These are phyloP conservation scores for Sisymbrium irio DNA, from an alignment of 345 rosid species.

Conservation along the genomic window DNA sequence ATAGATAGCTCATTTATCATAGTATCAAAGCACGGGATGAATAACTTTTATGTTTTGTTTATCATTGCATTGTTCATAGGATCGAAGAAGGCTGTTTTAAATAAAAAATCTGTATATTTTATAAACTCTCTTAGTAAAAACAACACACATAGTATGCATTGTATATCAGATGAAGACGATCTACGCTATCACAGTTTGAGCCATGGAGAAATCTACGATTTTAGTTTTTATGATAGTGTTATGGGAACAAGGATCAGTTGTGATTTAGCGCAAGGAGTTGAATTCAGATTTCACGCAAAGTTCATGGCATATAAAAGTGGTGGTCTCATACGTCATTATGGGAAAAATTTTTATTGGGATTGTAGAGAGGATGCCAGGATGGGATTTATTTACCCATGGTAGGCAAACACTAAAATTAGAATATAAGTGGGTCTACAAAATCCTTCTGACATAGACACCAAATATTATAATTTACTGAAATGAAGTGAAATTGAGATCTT, in stretches of 20 bases:
- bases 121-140: not conserved
- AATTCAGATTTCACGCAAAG: not conserved
- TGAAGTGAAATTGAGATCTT: too few species aligned
- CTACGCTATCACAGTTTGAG: not conserved
- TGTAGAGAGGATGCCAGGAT: conserved; percentile 7
- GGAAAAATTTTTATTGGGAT: conserved; percentile 7
- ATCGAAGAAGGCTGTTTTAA: too few species aligned
- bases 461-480: too few species aligned
- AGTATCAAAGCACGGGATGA: not conserved
- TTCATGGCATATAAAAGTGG: not conserved
- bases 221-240: conserved; percentile 1
- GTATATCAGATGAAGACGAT: not conserved
- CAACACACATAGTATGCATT: not conserved
- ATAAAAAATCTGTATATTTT: not conserved
- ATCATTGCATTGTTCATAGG: not conserved
- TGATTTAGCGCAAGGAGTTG: not conserved
- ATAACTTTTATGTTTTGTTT: not conserved
- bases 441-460: not conserved
- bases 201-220: not conserved
- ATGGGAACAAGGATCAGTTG: not conserved
- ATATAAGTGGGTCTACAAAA: too few species aligned
- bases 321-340: not conserved
- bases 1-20: not conserved
- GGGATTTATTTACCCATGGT: conserved; percentile 24
- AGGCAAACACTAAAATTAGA: not conserved